A percentile compares a stretch with the other conserved stretches of the same genome.
Evolutionary conservation across 768 basidiomycete genomes (phyloP).

Genomic region (Sarcodon aspratus): DNA sequence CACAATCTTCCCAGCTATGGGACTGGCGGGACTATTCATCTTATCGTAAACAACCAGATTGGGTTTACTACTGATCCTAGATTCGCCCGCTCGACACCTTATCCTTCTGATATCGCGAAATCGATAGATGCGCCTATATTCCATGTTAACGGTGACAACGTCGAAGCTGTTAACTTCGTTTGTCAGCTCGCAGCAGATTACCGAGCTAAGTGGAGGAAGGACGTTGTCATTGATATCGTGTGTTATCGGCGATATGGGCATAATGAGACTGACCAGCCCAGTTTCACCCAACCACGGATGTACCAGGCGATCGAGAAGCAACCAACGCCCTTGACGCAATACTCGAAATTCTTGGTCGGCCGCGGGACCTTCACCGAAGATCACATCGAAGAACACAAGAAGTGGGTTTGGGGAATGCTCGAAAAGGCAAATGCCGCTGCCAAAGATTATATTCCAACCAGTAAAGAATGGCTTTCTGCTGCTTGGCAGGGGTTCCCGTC

Average conservation of each 20-base stretch:
- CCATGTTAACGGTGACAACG: slow-evolving; percentile 99
- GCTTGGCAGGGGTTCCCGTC: slow-evolving; percentile 99
- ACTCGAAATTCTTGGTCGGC: slow-evolving; percentile 81
- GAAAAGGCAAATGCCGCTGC: slow-evolving; percentile 90
- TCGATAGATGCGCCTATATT: slow-evolving; percentile 97
- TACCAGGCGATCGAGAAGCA: slow-evolving; percentile 95
- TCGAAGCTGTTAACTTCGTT: slow-evolving; percentile 96
- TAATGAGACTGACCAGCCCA: slow-evolving; percentile 98
- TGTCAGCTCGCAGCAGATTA: slow-evolving; percentile 98
- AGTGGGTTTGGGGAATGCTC: slow-evolving; percentile 99
- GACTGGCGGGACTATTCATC: slow-evolving; percentile 94
- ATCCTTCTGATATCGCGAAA: slow-evolving; percentile 97
- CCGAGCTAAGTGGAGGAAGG: slow-evolving; percentile 96
- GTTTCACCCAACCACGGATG: slow-evolving; percentile 98
- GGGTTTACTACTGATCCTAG: slow-evolving; percentile 99
- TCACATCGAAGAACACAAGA: slow-evolving; percentile 97
- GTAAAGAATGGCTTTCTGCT: slow-evolving; percentile 95
- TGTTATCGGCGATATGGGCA: slow-evolving; percentile 99
- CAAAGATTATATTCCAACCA: slow-evolving; percentile 92
- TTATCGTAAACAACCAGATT: slow-evolving; percentile 99
- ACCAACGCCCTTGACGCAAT: slow-evolving; percentile 83
- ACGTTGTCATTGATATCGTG: slow-evolving; percentile 96
- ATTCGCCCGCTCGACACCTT: slow-evolving; percentile 94
- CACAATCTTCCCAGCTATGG: slow-evolving; percentile 92
- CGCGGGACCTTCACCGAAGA: slow-evolving; percentile 92